A percentile compares a stretch with the other conserved stretches of the same genome.
phyloP scores from a whole-genome alignment of 805 yeast species.

The Maudiozyma serrabonitensis region DNA sequence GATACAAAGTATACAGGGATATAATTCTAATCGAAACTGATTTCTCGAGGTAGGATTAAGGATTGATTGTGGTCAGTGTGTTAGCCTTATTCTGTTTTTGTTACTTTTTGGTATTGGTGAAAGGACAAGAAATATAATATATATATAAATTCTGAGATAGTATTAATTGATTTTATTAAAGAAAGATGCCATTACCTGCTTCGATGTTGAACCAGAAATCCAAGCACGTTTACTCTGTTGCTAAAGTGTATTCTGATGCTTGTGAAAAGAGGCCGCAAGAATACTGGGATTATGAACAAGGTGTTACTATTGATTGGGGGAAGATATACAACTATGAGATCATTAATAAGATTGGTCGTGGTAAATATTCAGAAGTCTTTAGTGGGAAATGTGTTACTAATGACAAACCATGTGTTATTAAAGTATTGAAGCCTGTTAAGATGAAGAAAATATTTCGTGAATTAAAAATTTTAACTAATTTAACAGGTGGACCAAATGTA shows the following conservation, averaged over 20 bases:
- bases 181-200: conserved; percentile 26
- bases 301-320: conserved; percentile 71
- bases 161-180: too few species aligned
- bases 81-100: too few species aligned
- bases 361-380: conserved; percentile 90
- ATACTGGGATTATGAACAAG: conserved; percentile 78
- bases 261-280: conserved; percentile 64
- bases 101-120: too few species aligned
- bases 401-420: conserved; percentile 66
- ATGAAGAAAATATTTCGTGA: conserved; percentile 88
- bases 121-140: not conserved
- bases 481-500: conserved; percentile 76
- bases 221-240: conserved; percentile 39
- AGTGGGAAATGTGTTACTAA: conserved; percentile 62
- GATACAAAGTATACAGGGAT: too few species aligned
- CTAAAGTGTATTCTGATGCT: conserved; percentile 77
- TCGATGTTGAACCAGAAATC: conserved; percentile 28
- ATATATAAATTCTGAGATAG: not conserved
- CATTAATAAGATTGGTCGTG: conserved; percentile 76
- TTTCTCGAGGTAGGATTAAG: too few species aligned
- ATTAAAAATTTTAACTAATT: conserved; percentile 74
- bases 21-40: too few species aligned
- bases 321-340: conserved; percentile 79
- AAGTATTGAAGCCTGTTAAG: conserved; percentile 88
- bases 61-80: too few species aligned